Base-by-base conservation (phyloP, 208 protist species). In the Sergeia podlipaevii region DNA sequence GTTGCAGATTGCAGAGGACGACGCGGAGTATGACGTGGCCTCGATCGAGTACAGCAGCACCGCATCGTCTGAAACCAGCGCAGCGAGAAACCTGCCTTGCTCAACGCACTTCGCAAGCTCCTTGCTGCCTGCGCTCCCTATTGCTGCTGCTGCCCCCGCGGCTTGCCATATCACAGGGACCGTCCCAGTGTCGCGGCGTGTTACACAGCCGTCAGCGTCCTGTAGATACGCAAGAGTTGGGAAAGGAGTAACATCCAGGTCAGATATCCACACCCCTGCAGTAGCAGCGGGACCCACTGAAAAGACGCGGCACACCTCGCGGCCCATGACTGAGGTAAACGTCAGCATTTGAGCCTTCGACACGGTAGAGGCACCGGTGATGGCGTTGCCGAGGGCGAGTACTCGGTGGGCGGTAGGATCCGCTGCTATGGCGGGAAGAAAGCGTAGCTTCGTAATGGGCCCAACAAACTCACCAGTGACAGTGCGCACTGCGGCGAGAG, bases 311-410 rank as follows among this genome's bases (percentile, higher is more conserved):
- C 80, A 55, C 42, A 80, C 53, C 24, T 63, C 53, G 48, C 70
- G 74, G 13, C 54, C 46, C 55, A 91, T 57, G 3, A 86, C 60
- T 5, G 65, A 70, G 17, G 73, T 72, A 34, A 81, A 85, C 23
- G 69, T 72, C 18, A 88, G 52, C 3, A 86, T 30, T 23, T 63
- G 69, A 21, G 84, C 50, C n/a, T n/a, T n/a, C n/a, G n/a, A n/a
- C n/a, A n/a, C n/a, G n/a, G n/a, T n/a, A n/a, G n/a, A n/a, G n/a
- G n/a, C n/a, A n/a, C n/a, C n/a, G 27, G 43, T 60, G 7, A 79
- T 80, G 33, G 26, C 57, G 32, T 60, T 66, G 29, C 73, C 72
- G 13, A 91, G 38, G 5, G 70, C 55, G 20, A 91, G 21, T 4
- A 65, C 38, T 4, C 65, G 70, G 53, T 80, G 69, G 17, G 39